Conservation (phyloP, 1,139 yeast species). For the Saccharomyces hybrid region DNA sequence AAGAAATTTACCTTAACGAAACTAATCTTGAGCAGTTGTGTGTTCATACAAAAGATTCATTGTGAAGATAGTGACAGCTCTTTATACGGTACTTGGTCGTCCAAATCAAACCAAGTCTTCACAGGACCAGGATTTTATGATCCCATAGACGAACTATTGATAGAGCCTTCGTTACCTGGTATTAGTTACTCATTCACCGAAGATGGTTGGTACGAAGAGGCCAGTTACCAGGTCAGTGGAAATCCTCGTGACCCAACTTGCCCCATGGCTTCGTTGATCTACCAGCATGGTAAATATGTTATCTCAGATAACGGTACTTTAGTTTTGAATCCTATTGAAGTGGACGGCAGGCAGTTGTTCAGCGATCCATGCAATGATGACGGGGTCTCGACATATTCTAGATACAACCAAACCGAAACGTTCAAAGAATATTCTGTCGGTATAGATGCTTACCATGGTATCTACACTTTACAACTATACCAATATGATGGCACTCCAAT, state of each 20-base stretch:
- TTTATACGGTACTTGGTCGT: conserved; percentile 87
- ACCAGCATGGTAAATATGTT: conserved; percentile 81
- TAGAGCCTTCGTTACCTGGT: conserved; percentile 94
- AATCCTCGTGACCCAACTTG: conserved; percentile 73
- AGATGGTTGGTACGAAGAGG: conserved; percentile 88
- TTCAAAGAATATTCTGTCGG: conserved; percentile 52
- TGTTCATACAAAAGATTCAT: not conserved
- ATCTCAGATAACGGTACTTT: conserved; percentile 59
- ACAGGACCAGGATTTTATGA: conserved; percentile 97
- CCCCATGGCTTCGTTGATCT: conserved; percentile 72
- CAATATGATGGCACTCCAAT: conserved; percentile 75
- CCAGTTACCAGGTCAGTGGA: conserved; percentile 67
- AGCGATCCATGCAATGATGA: conserved; percentile 71
- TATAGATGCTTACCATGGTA: conserved; percentile 76
- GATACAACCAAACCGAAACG: conserved; percentile 62
- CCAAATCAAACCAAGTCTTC: conserved; percentile 87
- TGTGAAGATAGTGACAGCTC: conserved; percentile 8
- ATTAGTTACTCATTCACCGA: conserved; percentile 84
- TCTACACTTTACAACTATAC: conserved; percentile 64
- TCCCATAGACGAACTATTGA: conserved; percentile 86
- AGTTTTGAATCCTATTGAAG: conserved; percentile 61
- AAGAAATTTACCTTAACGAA: not conserved
- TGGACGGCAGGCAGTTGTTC: conserved; percentile 87
- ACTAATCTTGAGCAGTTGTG: not conserved
- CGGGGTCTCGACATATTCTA: conserved; percentile 53